These are phyloP conservation scores for Hanseniaspora lindneri DNA, from an alignment of 805 yeast species.

Conservation along the genomic window DNA sequence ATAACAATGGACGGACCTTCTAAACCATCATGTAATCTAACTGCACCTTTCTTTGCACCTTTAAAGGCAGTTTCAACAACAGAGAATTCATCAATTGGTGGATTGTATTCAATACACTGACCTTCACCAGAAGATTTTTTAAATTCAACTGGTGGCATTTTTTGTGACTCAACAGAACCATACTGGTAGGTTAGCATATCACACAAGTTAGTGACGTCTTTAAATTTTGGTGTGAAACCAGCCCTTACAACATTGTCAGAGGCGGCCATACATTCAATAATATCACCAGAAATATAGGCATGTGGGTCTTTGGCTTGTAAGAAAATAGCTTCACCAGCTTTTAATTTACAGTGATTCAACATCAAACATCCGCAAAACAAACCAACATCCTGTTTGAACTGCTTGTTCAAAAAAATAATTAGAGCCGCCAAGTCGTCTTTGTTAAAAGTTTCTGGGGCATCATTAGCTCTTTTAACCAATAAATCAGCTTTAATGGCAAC, in stretches of 20 bases:
- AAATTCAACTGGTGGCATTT: constrained; percentile 52
- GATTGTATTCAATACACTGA: constrained; percentile 61
- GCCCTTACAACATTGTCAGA: constrained; percentile 96
- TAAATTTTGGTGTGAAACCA: constrained; percentile 98
- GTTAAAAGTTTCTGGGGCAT: constrained; percentile 46
- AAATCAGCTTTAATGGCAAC: constrained; percentile 48
- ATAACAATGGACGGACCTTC: constrained; percentile 83
- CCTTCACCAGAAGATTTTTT: constrained; percentile 55
- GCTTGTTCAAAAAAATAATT: constrained; percentile 64
- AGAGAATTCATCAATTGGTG: constrained; percentile 93
- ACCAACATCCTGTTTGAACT: constrained; percentile 90
- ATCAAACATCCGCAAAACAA: constrained; percentile 89
- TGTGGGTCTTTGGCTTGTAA: constrained; percentile 95
- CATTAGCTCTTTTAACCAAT: constrained; percentile 53
- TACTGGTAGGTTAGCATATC: constrained; percentile 81
- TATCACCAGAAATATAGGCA: constrained; percentile 93
- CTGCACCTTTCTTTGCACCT: constrained; percentile 33
- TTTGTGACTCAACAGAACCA: constrained; percentile 85
- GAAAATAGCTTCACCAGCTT: constrained; percentile 92
- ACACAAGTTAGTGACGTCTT: constrained; percentile 84
- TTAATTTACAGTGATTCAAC: constrained; percentile 73
- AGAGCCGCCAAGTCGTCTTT: constrained; percentile 52
- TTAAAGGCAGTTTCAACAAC: constrained; percentile 73
- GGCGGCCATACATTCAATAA: constrained; percentile 99
- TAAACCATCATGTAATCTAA: constrained; percentile 47